Evolutionary conservation across 768 basidiomycete genomes (phyloP), one percentile per base, ranked within the genome.

Genomic region (Pluteus cervinus): DNA sequence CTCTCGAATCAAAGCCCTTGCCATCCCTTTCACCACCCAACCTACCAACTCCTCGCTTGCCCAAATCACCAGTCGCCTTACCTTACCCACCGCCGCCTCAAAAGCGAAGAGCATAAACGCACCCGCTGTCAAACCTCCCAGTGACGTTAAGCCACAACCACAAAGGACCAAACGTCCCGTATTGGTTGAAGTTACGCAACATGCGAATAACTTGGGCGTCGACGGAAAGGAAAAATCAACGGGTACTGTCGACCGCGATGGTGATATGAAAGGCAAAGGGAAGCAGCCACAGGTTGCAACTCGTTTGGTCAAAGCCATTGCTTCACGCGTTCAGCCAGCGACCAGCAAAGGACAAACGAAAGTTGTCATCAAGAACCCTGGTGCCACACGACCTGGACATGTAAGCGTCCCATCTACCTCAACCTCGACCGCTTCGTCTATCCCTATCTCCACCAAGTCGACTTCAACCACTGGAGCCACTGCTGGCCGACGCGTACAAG

Each of bases 131-230:
- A 47, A 45, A 18, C 75, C 80, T 29, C 60, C 62, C 10, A 58
- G 65, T 14, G 62, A 65, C 2, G 75, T 71, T 23, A 86, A 86
- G 54, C 74, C 85, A 39, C n/a, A n/a, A n/a, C n/a, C n/a, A n/a
- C n/a, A n/a, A n/a, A n/a, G n/a, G n/a, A n/a, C n/a, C n/a, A 88
- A 87, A 56, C 80, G 86, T 14, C 79, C 80, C 33, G 84, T 79
- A 0, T 66, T 89, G 28, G 74, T 75, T 11, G 87, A 89, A 53
- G 81, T 88, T 29, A 75, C 76, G 18, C 61, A 66, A 2, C 53
- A 54, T 17, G 55, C 65, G 29, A 52, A 54, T 39, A 62, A 61
- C 35, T 57, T 62, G 40, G 49, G 51, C 33, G 48, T 45, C 21
- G 48, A 46, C 36, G 43, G 29, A 44, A 43, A 12, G 32, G 17